Percentiles rank a stretch among this genome's conserved stretches.
Conservation (phyloP, 495 filamentous ascomycete species). For the Penicillium taxi region DNA sequence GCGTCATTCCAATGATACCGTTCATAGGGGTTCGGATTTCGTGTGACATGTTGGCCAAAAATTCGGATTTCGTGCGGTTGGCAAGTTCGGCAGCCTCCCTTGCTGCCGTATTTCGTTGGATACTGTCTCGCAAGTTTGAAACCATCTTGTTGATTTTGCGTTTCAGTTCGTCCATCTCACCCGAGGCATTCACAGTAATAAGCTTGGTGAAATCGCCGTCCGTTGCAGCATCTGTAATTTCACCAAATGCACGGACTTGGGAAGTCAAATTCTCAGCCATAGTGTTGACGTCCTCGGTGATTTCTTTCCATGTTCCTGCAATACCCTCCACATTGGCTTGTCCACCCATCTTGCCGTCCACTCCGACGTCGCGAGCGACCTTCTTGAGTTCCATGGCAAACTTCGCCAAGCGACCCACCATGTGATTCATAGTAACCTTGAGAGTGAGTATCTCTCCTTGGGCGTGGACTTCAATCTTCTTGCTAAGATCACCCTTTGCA, state of each 20-base stretch:
- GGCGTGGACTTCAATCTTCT: slow-evolving; percentile 92
- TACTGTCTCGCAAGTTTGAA: slow-evolving; percentile 88
- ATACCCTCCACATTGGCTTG: slow-evolving; percentile 93
- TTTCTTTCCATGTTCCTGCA: slow-evolving; percentile 95
- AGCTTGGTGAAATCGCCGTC: slow-evolving; percentile 95
- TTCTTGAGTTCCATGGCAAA: slow-evolving; percentile 97
- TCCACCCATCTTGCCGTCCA: slow-evolving; percentile 98
- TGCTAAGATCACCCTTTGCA: slow-evolving; percentile 86
- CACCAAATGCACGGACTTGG: slow-evolving; percentile 94
- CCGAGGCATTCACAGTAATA: slow-evolving; percentile 96
- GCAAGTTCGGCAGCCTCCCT: slow-evolving; percentile 94
- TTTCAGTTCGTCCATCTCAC: slow-evolving; percentile 99
- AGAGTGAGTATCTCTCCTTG: slow-evolving; percentile 90
- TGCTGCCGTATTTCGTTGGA: slow-evolving; percentile 94
- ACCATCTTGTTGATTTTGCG: slow-evolving; percentile 99
- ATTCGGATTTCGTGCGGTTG: slow-evolving; percentile 98
- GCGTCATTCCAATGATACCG: slow-evolving; percentile 87
- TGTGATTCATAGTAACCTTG: slow-evolving; percentile 98
- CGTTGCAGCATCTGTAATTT: slow-evolving; percentile 94
- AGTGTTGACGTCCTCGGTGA: slow-evolving; percentile 95
- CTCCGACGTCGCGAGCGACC: slow-evolving; percentile 93
- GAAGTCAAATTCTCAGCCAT: slow-evolving; percentile 98
- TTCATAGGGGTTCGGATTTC: slow-evolving; percentile 97
- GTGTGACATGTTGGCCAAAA: slow-evolving; percentile 98
- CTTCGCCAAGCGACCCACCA: slow-evolving; percentile 91